These are phyloP conservation scores for Macadamia tetraphylla DNA, from an alignment of 164 flowering plant genomes.

Conservation along the genomic window DNA sequence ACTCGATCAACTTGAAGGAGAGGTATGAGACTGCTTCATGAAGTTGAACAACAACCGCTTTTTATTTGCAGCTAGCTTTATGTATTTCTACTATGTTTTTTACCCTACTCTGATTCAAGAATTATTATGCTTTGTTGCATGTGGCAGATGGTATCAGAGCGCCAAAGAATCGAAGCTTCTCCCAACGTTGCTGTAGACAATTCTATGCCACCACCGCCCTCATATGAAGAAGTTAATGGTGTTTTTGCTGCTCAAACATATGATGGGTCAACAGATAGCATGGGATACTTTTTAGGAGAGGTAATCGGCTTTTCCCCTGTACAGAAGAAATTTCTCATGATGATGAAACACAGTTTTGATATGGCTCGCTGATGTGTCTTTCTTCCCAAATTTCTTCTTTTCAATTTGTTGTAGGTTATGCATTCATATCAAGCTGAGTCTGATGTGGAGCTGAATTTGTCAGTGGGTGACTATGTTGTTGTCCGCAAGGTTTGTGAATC, in stretches of 20 bases:
- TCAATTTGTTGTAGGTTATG: slow-evolving; percentile 48
- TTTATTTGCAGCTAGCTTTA: background rate
- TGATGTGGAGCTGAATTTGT: slow-evolving; percentile 60
- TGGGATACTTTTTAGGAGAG: slow-evolving; percentile 86
- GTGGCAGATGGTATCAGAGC: slow-evolving; percentile 68
- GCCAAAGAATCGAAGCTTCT: slow-evolving; percentile 73
- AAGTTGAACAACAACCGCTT: background rate
- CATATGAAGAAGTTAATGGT: slow-evolving; percentile 69
- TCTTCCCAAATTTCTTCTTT: background rate
- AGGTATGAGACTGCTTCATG: slow-evolving; percentile 34
- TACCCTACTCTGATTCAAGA: background rate
- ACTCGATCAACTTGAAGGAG: slow-evolving; percentile 84
- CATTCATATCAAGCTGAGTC: slow-evolving; percentile 61
- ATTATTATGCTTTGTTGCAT: background rate
- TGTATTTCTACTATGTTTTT: background rate
- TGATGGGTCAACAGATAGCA: slow-evolving; percentile 46
- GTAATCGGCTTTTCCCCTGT: slow-evolving; percentile 21
- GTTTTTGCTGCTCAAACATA: slow-evolving; percentile 42
- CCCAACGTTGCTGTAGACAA: slow-evolving; percentile 41
- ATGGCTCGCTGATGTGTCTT: background rate
- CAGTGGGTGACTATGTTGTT: slow-evolving; percentile 62
- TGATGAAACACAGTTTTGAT: background rate
- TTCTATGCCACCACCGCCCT: slow-evolving; percentile 62
- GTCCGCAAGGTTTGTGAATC: slow-evolving; percentile 50
- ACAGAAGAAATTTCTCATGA: background rate